Base-by-base conservation (phyloP, 768 basidiomycete species). In the Leccinum imitatum region DNA sequence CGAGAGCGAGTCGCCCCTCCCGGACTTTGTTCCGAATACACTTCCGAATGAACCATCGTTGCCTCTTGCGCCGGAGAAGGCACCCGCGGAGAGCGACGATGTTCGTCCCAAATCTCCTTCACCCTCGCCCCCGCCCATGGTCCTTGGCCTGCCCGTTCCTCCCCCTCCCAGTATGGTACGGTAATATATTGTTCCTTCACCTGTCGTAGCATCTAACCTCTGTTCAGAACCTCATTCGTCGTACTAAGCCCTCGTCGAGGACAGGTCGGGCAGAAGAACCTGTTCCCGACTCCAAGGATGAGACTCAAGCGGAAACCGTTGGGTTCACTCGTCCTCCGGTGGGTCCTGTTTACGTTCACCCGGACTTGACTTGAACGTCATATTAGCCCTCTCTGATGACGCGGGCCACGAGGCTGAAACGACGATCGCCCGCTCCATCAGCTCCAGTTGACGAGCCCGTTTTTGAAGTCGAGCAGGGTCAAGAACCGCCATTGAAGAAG, bases 401-500 rank as follows among this genome's bases (percentile, higher is more conserved):
- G 15, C 77, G 80, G 14, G 71, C 80, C 2, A 68, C 71, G 4
- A 77, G 68, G 27, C 72, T 89, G 56, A 89, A 87, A 71, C 82
- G 87, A 17, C 80, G 88, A 19, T 76, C 78, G 58, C 80, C 76
- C 8, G 75, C 69, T 21, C 68, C 68, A 7, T 67, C 63, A 47
- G 60, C 64, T 19, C 61, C 70, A 14, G 69, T 56, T 31, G 61
- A 67, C 27, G 59, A 66, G 2, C 59, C 58, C 27, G 47, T 65
- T 21, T 61, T 56, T 17, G 67, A 69, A 27, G 62, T 63, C 17
- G 60, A 61, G 25, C 59, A 41, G 9, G 59, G 21, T 8, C 56
- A 63, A 56, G 85, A 86, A 62, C 89, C 86, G 0, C 82, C 86
- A 3, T 70, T 83, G 27, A 90, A 90, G 68, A 88, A 84, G 70